Conservation (phyloP, 2,329 filamentous ascomycete species). For the Alternaria sp. region DNA sequence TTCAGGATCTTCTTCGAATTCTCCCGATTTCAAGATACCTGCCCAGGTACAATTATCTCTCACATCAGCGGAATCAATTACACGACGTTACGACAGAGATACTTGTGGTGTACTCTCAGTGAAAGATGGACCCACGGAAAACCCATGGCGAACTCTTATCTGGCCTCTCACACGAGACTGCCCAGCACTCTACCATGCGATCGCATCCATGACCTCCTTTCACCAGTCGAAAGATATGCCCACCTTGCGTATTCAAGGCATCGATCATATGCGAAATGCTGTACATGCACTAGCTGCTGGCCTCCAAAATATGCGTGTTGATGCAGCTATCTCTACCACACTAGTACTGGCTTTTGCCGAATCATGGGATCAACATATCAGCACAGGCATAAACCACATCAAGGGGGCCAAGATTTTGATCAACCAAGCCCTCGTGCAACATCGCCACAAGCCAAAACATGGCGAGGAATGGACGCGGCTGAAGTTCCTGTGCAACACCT, state of each 20-base stretch:
- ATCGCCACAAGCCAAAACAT: constrained; percentile 52
- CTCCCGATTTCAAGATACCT: constrained; percentile 39
- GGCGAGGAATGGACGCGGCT: constrained; percentile 60
- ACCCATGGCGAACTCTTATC: constrained; percentile 76
- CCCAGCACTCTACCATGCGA: constrained; percentile 72
- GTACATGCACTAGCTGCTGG: constrained; percentile 67
- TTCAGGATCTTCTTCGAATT: constrained; percentile 46
- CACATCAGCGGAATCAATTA: constrained; percentile 68
- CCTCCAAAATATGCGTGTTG: constrained; percentile 70
- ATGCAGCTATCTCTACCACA: constrained; percentile 75
- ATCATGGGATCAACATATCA: constrained; percentile 75
- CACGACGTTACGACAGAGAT: constrained; percentile 69
- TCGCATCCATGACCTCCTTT: constrained; percentile 74
- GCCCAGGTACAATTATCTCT: constrained; percentile 59
- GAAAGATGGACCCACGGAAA: constrained; percentile 74
- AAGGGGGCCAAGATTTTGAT: constrained; percentile 72
- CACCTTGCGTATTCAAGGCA: constrained; percentile 67
- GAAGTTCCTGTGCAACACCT: constrained; percentile 74
- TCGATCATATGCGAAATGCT: constrained; percentile 74
- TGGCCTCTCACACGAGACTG: constrained; percentile 73
- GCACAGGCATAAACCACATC: constrained; percentile 74
- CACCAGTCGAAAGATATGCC: constrained; percentile 69
- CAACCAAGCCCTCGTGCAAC: constrained; percentile 64
- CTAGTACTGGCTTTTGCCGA: constrained; percentile 74
- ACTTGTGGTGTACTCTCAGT: constrained; percentile 77